Evolutionary conservation across 2,329 filamentous ascomycete genomes (phyloP), one percentile per base, ranked within the genome.

Genomic region (Calonectria multiphialidica): DNA sequence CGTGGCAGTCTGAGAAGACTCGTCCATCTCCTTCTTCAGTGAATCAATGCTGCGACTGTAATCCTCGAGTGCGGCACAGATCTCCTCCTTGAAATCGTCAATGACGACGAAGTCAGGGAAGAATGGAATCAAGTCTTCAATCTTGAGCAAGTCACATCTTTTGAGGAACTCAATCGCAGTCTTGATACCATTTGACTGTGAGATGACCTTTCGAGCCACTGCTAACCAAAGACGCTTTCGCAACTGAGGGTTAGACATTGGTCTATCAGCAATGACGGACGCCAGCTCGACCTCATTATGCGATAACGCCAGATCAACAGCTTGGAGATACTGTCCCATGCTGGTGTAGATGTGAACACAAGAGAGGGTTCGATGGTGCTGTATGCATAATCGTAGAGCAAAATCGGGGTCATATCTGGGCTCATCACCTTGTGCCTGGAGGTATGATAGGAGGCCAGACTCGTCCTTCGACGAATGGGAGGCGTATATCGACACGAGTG

Each of bases 31-130:
- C 75, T 93, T 92, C 80, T 96, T 95, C 45, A 99, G 87, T 2
- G 88, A 88, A 80, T 98, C 97, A 76, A 99, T 99, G 77, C 95
- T 95, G 44, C 94, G 93, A 57, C 92, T 94, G 85, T 99, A 99
- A 75, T 97, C 94, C 83, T 99, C 97, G 1, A 99, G 89, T 1
- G 97, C 97, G 0, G 91, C 88, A 85, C 97, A 99, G 44, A 99
- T 98, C 82, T 99, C 97, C 75, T 98, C 96, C 82, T 98, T 98
- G 89, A 99, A 99, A 83, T 98, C 97, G 81, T 99, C 97, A 74
- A 99, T 98, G 64, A 98, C 94, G 28, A 98, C 95, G 81, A 99
- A 99, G 82, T 99, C 97, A 0, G 97, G 97, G 85, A 99, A 99
- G 87, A 99, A 98, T 0, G 97, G 97, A 47, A 99, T 98, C 35